A percentile compares a stretch with the other conserved stretches of the same genome.
Conservation (phyloP, 306 rosid species). For the Cucumis melo region DNA sequence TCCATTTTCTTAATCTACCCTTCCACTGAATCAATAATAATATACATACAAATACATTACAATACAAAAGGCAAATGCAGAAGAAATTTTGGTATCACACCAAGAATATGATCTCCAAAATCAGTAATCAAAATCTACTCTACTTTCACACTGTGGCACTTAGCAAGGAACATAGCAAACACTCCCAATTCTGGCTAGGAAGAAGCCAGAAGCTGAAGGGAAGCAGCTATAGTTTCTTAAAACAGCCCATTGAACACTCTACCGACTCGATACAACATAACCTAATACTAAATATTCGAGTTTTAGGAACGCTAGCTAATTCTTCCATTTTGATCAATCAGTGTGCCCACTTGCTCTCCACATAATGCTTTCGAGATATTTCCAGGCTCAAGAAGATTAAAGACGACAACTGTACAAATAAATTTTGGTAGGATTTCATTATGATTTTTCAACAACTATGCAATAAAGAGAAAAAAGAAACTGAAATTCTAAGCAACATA, state of each 20-base stretch:
- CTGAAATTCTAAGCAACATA: neutral
- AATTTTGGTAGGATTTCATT: neutral
- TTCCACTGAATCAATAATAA: constrained; percentile 3
- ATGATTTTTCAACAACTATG: neutral
- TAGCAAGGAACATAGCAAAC: neutral
- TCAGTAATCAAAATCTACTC: neutral
- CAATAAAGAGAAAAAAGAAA: neutral
- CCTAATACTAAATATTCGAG: constrained; percentile 11
- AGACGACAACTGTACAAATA: constrained; percentile 32
- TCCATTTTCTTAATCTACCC: neutral
- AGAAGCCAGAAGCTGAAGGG: constrained; percentile 8
- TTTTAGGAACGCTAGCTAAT: constrained; percentile 14
- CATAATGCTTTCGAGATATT: constrained; percentile 39
- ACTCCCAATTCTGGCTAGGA: neutral
- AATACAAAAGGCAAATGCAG: neutral
- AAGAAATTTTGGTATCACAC: constrained; percentile 1
- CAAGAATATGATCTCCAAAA: constrained; percentile 7
- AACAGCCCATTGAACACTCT: neutral
- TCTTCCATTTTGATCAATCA: constrained; percentile 31
- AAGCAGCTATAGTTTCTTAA: neutral
- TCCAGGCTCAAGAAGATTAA: constrained; percentile 39
- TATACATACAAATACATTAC: neutral
- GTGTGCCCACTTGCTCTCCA: constrained; percentile 39
- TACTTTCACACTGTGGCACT: constrained; percentile 2
- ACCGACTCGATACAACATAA: constrained; percentile 1